phyloP scores from a whole-genome alignment of 345 rosid species.

The Eucalyptus cladocalyx region DNA sequence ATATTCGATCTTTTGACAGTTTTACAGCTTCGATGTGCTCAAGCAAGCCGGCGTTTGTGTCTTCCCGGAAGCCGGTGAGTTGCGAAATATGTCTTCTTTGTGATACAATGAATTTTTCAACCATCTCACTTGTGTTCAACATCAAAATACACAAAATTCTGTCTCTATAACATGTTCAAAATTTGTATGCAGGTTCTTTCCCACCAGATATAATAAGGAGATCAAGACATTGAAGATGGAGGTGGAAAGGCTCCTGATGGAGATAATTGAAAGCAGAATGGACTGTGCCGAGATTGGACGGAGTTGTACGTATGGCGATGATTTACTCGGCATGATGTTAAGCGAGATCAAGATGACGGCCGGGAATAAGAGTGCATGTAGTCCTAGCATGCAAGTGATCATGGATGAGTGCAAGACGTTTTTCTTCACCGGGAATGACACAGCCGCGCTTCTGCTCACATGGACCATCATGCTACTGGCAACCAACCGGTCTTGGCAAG shows the following conservation, averaged over 20 bases:
- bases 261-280: conserved; percentile 62
- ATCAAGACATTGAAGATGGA: conserved; percentile 64
- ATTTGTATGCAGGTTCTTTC: conserved; percentile 46
- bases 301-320: conserved; percentile 60
- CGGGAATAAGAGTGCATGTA: conserved; percentile 6
- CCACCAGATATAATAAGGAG: conserved; percentile 73
- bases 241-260: conserved; percentile 70
- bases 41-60: conserved; percentile 69
- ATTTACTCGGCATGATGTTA: conserved; percentile 61
- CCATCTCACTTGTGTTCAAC: neutral
- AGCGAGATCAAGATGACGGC: conserved; percentile 43
- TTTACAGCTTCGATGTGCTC: conserved; percentile 63
- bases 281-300: conserved; percentile 58
- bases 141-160: neutral
- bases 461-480: conserved; percentile 48
- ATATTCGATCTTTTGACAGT: conserved; percentile 45
- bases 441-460: conserved; percentile 27
- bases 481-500: conserved; percentile 43
- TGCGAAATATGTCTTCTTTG: neutral
- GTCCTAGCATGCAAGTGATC: conserved; percentile 44
- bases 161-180: neutral
- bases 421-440: conserved; percentile 40
- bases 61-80: conserved; percentile 83
- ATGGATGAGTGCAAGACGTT: conserved; percentile 56
- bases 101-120: neutral